Base-by-base conservation (phyloP, 768 basidiomycete genomes). In the Nidularia pulvinata region DNA sequence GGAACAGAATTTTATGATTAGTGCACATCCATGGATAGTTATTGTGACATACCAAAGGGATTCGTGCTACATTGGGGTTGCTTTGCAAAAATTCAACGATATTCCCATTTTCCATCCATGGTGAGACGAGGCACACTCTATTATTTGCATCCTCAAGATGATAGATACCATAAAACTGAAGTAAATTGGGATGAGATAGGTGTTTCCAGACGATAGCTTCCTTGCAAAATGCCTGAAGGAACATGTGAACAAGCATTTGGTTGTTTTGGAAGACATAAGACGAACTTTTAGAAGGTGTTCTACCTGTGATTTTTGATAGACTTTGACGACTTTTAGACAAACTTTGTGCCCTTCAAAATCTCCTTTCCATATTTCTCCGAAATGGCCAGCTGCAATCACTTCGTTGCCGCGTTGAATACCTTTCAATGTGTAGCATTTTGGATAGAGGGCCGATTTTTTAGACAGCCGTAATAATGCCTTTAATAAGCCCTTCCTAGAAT, bases 391-490 rank as follows among this genome's bases (percentile, higher is more conserved):
- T 13, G 46, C 35, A n/a, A 48, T 32, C 25, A 46, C 14, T 4
- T 35, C 9, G 1, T 47, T 16, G 7, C 48, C 46, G 9, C 46
- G 16, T 36, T 47, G 14, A 33, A 53, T 30, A 19, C 39, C 19
- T 6, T 13, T 6, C 14, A 53, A 37, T 13, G 19, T 48, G 16
- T 46, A 32, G 7, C 33, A 34, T 16, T 33, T 32, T 11, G 52
- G 52, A 37, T 53, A 53, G 14, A 37, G 36, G 13, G 33, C n/a
- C 5, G 52, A 48, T 6, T 16, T 10, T 14, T 33, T 39, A 6
- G 52, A 53, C 19, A 53, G 34, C 13, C 52, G 44, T 5, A 53
- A n/a, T 16, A 53, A 35, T 10, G 46, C 46, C 16, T 33, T 48
- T 33, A 53, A 22, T 16, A 53, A 42, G 39, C 11, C 39, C 11